Conservation (phyloP, 768 basidiomycete genomes). For the Tulasnella sp. region DNA sequence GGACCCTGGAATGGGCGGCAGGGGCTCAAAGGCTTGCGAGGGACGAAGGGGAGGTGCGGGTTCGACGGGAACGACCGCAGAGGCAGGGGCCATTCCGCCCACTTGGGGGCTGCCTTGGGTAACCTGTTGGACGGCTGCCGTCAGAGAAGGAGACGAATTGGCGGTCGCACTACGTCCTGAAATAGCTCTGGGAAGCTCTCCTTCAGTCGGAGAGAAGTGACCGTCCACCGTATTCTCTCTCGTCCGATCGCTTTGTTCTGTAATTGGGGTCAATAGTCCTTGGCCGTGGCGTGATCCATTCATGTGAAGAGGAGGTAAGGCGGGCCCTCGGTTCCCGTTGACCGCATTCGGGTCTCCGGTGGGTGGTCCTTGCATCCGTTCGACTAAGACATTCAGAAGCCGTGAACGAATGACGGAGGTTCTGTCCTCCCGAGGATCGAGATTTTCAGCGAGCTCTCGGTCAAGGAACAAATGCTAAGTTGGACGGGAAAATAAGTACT, state of each 20-base stretch:
- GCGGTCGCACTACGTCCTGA: neutral
- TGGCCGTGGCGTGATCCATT: slow-evolving; percentile 22
- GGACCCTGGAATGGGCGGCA: slow-evolving; percentile 21
- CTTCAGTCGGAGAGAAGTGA: slow-evolving; percentile 8
- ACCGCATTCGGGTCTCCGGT: neutral
- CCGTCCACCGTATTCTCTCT: slow-evolving; percentile 27
- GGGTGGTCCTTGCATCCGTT: slow-evolving; percentile 53
- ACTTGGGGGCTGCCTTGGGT: neutral
- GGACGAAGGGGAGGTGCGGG: slow-evolving; percentile 31
- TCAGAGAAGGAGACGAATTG: slow-evolving; percentile 24
- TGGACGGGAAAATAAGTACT: slow-evolving; percentile 6
- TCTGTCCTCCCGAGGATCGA: slow-evolving; percentile 74
- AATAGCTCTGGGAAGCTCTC: slow-evolving; percentile 15
- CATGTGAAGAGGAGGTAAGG: slow-evolving; percentile 15
- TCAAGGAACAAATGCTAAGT: slow-evolving; percentile 79
- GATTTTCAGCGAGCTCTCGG: slow-evolving; percentile 70
- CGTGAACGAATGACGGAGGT: slow-evolving; percentile 64
- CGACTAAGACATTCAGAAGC: slow-evolving; percentile 58
- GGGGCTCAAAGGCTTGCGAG: slow-evolving; percentile 13
- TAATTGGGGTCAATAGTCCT: slow-evolving; percentile 22
- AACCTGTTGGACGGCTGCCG: neutral
- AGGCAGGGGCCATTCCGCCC: slow-evolving; percentile 16
- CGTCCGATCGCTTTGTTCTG: slow-evolving; percentile 20
- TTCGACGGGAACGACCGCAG: slow-evolving; percentile 37
- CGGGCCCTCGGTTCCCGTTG: neutral